Conservation (phyloP, 306 rosid genomes). For the Glycine tomentella region DNA sequence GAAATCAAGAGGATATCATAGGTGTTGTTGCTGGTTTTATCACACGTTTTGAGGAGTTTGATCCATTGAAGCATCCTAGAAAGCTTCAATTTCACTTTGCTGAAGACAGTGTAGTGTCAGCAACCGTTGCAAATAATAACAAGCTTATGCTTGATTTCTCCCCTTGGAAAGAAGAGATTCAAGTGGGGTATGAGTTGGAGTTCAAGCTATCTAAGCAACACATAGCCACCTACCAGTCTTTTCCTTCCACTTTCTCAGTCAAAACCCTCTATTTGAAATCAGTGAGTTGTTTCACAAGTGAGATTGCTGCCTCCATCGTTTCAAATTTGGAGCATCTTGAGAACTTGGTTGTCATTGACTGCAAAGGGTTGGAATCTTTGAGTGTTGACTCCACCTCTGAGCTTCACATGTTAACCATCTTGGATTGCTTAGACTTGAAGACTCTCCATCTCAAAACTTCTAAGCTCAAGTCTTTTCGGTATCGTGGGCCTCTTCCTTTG, state of each 20-base stretch:
- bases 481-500: constrained; percentile 66
- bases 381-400: constrained; percentile 56
- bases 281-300: constrained; percentile 52
- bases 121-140: constrained; percentile 58
- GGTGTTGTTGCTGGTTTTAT: constrained; percentile 51
- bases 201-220: constrained; percentile 50
- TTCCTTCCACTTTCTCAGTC: constrained; percentile 49
- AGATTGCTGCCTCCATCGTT: constrained; percentile 60
- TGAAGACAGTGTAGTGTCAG: constrained; percentile 49
- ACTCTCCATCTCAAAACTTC: constrained; percentile 57
- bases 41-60: constrained; percentile 50
- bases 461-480: constrained; percentile 63
- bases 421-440: constrained; percentile 67
- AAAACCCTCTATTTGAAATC: constrained; percentile 75
- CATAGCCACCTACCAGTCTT: neutral
- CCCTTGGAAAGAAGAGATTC: constrained; percentile 47
- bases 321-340: constrained; percentile 65
- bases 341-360: constrained; percentile 64
- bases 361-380: constrained; percentile 65
- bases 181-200: constrained; percentile 50
- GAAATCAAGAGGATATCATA: constrained; percentile 48
- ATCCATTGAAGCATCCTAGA: constrained; percentile 67
- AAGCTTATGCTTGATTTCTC: constrained; percentile 70
- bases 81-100: constrained; percentile 63
- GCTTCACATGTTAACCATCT: constrained; percentile 61